These are phyloP conservation scores for Chaetomium sp. DNA, from an alignment of 2,329 filamentous ascomycete genomes.

Conservation along the genomic window DNA sequence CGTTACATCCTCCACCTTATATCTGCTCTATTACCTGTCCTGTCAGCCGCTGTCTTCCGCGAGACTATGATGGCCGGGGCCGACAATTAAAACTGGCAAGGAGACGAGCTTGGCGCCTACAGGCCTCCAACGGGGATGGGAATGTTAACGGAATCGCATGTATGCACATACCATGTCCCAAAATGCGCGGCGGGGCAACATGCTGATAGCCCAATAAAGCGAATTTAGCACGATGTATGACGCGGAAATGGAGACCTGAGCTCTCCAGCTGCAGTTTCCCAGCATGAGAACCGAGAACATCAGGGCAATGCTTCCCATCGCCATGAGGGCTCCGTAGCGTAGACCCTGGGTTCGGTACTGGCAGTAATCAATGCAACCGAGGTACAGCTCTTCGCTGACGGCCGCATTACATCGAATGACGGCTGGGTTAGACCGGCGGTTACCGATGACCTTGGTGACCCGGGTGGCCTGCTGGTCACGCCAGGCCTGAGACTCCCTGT, in stretches of 20 bases:
- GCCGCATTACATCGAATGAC: neutral
- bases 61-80: too few relatives aligned
- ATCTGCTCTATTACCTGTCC: neutral
- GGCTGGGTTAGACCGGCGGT: neutral
- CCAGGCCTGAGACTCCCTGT: neutral
- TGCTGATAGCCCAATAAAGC: neutral
- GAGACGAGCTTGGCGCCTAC: too few relatives aligned
- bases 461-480: neutral
- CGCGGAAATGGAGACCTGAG: neutral
- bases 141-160: too few relatives aligned
- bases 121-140: too few relatives aligned
- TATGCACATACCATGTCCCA: neutral
- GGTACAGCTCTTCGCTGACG: neutral
- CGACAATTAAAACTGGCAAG: too few relatives aligned
- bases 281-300: neutral
- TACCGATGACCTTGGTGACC: neutral
- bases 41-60: too few relatives aligned
- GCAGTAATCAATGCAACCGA: neutral
- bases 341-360: neutral
- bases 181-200: neutral
- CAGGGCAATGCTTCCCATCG: neutral
- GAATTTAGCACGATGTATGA: neutral
- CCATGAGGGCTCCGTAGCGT: neutral
- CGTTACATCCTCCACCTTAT: neutral
- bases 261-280: neutral